A percentile compares a stretch with the other conserved stretches of the same genome.
Conservation (phyloP, 1,284 basidiomycete genomes). For the Ceratobasidium papillatum region DNA sequence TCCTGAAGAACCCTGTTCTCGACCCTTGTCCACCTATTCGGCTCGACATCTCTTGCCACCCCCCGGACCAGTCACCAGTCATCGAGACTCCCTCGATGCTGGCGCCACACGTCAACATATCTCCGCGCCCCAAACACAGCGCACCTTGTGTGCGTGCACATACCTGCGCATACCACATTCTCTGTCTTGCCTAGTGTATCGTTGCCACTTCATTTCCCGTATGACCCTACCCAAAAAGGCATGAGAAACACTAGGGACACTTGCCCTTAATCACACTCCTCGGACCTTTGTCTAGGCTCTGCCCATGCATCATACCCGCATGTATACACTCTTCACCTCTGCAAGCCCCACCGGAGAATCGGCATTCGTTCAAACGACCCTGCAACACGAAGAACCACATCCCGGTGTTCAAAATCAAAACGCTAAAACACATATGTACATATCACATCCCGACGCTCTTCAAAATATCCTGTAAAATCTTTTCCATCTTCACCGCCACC, state of each 20-base stretch:
- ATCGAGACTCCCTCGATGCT: neutral
- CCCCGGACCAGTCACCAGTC: neutral
- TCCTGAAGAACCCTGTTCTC: neutral
- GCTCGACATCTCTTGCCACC: constrained; percentile 17
- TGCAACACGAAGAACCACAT: neutral
- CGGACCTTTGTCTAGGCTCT: constrained; percentile 10
- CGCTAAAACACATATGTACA: neutral
- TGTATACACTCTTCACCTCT: neutral
- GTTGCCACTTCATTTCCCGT: neutral
- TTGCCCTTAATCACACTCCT: no score
- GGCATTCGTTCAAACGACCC: neutral
- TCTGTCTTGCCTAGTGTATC: no score
- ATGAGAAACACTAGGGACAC: neutral
- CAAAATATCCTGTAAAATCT: constrained; percentile 52
- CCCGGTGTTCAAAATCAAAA: constrained; percentile 13
- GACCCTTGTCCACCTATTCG: constrained; percentile 16
- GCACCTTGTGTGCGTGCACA: neutral
- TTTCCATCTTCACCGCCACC: constrained; percentile 85
- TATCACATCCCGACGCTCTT: constrained; percentile 35
- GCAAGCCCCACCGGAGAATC: constrained; percentile 1
- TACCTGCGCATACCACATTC: no score
- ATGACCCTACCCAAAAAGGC: neutral
- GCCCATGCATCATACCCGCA: constrained; percentile 22
- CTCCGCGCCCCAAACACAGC: neutral
- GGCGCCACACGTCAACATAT: no score